Percentiles rank a stretch among this genome's conserved stretches.
Evolutionary conservation across 2,329 filamentous ascomycete genomes (phyloP).

Genomic region (Calcarisporium arbuscula): DNA sequence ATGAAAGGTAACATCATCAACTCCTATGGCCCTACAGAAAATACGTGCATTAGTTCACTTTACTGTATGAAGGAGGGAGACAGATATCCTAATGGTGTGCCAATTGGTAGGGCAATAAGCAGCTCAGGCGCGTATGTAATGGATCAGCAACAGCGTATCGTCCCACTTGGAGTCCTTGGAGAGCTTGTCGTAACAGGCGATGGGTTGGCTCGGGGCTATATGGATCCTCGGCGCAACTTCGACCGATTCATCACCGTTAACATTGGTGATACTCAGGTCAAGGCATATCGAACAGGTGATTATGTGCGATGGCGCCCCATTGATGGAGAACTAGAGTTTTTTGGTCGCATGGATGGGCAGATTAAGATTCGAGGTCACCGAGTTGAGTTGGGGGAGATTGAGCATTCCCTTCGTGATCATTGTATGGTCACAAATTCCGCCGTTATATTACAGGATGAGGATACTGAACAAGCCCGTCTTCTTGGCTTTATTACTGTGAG

Average conservation of each 20-base stretch:
- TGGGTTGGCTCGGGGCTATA: conserved; percentile 13
- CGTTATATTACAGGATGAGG: too few relatives aligned
- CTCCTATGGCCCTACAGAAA: conserved; percentile 16
- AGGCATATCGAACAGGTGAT: conserved; percentile 10
- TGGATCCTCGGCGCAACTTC: conserved; percentile 4
- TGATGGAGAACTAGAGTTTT: conserved; percentile 7
- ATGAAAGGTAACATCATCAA: conserved; percentile 2
- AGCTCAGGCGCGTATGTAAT: conserved; percentile 12
- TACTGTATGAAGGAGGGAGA: conserved; percentile 8
- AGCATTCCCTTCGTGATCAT: too few relatives aligned
- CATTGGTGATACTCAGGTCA: background rate
- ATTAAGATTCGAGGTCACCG: conserved; percentile 12
- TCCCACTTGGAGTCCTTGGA: conserved; percentile 12
- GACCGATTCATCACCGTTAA: conserved; percentile 9
- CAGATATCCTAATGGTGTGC: conserved; percentile 7
- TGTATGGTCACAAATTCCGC: too few relatives aligned
- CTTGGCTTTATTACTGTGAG: too few relatives aligned
- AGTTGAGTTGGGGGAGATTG: conserved; percentile 13
- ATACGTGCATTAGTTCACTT: conserved; percentile 12
- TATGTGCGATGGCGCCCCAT: conserved; percentile 4
- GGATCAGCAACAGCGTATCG: conserved; percentile 8
- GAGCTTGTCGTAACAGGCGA: conserved; percentile 14
- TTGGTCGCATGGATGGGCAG: conserved; percentile 6
- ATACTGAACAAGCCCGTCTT: too few relatives aligned
- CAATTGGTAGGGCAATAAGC: conserved; percentile 11